phyloP scores from a whole-genome alignment of 1,284 basidiomycete species.

The Phlebopus sp. region DNA sequence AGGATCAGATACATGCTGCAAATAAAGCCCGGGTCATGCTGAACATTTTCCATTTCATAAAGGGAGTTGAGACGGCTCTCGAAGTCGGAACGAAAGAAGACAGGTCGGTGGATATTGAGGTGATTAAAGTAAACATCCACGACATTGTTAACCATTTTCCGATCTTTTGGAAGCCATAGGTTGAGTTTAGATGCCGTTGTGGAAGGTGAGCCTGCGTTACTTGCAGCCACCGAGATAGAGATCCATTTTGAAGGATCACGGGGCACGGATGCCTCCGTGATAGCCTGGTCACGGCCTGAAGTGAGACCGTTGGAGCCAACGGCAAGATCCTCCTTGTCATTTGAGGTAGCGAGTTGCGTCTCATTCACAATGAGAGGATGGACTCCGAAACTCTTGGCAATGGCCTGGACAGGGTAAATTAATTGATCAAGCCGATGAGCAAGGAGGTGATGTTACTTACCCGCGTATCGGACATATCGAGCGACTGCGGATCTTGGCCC shows the following conservation, averaged over 20 bases:
- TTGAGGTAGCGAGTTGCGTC: conserved; percentile 46
- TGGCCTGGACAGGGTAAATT: conserved; percentile 39
- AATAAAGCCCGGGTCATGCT: conserved; percentile 71
- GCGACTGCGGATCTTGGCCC: conserved; percentile 71
- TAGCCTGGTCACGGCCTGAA: conserved; percentile 63
- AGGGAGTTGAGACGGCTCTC: conserved; percentile 57
- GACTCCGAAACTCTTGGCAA: conserved; percentile 78
- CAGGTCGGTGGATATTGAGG: conserved; percentile 75
- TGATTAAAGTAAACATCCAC: conserved; percentile 68
- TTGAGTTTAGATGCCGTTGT: conserved; percentile 38
- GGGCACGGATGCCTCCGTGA: conserved; percentile 54
- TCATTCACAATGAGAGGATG: conserved; percentile 64
- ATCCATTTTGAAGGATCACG: conserved; percentile 62
- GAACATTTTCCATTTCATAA: conserved; percentile 52
- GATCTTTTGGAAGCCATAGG: conserved; percentile 74
- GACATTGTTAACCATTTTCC: conserved; percentile 57
- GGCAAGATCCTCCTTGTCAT: conserved; percentile 69
- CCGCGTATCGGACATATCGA: conserved; percentile 71
- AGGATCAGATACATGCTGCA: conserved; percentile 74
- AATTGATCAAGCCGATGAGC: conserved; percentile 6
- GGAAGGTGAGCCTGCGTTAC: conserved; percentile 39
- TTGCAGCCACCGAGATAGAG: conserved; percentile 45
- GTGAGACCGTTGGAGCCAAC: conserved; percentile 67
- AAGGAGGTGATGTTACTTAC: conserved; percentile 31
- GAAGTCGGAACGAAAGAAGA: conserved; percentile 65